A percentile compares a stretch with the other conserved stretches of the same genome.
phyloP scores from a whole-genome alignment of 2,329 filamentous ascomycete genomes.

The Cladosporium oxysporum region DNA sequence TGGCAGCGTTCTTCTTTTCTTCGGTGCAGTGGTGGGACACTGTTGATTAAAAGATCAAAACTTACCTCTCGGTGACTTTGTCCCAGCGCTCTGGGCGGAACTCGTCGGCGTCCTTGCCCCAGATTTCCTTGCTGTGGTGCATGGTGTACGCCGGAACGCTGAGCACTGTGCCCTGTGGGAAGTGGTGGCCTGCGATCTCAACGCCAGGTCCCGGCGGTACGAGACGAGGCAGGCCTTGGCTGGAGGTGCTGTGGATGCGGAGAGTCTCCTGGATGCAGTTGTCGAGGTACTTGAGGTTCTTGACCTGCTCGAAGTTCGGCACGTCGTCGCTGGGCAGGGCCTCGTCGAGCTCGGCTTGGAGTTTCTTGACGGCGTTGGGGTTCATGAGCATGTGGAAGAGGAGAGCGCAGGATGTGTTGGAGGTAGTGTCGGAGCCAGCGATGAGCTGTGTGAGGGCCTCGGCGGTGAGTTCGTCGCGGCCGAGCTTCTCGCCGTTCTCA shows the following conservation, averaged over 20 bases:
- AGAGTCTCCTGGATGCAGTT: constrained; percentile 80
- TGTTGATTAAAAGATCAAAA: not conserved
- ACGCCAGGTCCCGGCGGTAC: constrained; percentile 67
- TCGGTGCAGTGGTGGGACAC: not conserved
- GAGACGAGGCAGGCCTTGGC: constrained; percentile 77
- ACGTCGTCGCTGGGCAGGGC: constrained; percentile 64
- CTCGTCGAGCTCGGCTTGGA: constrained; percentile 75
- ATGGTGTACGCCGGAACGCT: constrained; percentile 45
- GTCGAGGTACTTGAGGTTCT: constrained; percentile 73
- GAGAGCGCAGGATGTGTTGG: constrained; percentile 79
- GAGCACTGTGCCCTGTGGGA: constrained; percentile 54
- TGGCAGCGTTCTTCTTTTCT: not conserved
- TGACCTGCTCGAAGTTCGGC: constrained; percentile 71
- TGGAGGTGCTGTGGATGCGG: constrained; percentile 82
- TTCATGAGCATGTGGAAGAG: constrained; percentile 74
- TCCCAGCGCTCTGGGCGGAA: constrained; percentile 47
- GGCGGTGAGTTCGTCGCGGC: constrained; percentile 78
- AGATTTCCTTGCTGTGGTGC: constrained; percentile 44
- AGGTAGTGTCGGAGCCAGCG: constrained; percentile 74
- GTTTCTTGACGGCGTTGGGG: constrained; percentile 68
- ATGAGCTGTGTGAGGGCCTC: constrained; percentile 89
- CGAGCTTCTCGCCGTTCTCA: constrained; percentile 72
- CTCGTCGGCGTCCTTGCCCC: constrained; percentile 44
- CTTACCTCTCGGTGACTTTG: constrained; percentile 35
- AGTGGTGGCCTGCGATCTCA: constrained; percentile 66